phyloP scores from a whole-genome alignment of 2,329 filamentous ascomycete species.

The Hypoxylon sp. region DNA sequence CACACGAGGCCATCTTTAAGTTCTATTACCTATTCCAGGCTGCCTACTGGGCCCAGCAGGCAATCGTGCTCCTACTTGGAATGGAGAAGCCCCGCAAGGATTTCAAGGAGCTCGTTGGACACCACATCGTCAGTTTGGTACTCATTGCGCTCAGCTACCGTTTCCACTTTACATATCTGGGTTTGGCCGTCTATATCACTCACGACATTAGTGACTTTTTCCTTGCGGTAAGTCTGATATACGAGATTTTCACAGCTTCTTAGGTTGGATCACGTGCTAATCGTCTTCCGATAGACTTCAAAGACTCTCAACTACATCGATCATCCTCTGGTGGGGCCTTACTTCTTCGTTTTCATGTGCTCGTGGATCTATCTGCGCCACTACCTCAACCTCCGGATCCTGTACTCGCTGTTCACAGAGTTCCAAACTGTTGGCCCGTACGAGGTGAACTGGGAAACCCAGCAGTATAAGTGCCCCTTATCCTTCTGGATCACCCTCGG shows the following conservation, averaged over 20 bases:
- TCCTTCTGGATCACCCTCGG: conserved; percentile 74
- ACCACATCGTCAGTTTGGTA: conserved; percentile 89
- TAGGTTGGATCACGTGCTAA: conserved; percentile 35
- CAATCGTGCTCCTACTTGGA: conserved; percentile 85
- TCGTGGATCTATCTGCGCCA: conserved; percentile 93
- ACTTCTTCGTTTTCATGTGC: conserved; percentile 84
- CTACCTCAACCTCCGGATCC: conserved; percentile 82
- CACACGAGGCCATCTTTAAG: conserved; percentile 86
- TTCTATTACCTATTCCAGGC: conserved; percentile 96
- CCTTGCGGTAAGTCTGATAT: conserved; percentile 75
- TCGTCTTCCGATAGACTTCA: conserved; percentile 71
- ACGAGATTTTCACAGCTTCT: neutral
- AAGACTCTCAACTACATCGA: conserved; percentile 94
- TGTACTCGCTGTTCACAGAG: conserved; percentile 80
- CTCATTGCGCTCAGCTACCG: conserved; percentile 90
- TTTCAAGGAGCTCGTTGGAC: conserved; percentile 90
- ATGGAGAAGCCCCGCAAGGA: conserved; percentile 96
- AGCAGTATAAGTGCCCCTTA: conserved; percentile 82
- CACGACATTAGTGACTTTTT: conserved; percentile 97
- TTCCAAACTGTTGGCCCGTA: conserved; percentile 81
- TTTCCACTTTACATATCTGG: conserved; percentile 97
- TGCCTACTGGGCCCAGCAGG: conserved; percentile 95
- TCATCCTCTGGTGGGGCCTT: conserved; percentile 80
- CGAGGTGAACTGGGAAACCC: conserved; percentile 79
- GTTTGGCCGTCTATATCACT: conserved; percentile 91